Evolutionary conservation across 2,329 filamentous ascomycete species (phyloP).

Genomic region (Hirsutella thompsonii): DNA sequence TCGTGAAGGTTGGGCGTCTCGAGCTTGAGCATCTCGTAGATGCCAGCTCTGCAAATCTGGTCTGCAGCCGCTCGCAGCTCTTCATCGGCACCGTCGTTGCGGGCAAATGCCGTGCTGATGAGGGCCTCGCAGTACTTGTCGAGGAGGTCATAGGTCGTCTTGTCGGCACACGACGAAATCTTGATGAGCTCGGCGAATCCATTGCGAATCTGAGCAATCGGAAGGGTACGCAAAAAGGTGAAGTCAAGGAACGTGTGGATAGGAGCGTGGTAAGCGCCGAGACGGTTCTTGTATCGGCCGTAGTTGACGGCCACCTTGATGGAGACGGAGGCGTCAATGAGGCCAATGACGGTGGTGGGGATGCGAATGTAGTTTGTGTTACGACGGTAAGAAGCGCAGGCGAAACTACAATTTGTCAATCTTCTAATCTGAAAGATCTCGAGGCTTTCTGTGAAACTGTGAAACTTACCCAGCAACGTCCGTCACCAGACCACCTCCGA

Average conservation of each 20-base stretch:
- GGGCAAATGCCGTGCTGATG: slow-evolving; percentile 52
- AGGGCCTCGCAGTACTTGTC: slow-evolving; percentile 58
- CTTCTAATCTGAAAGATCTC: no score
- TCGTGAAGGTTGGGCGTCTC: slow-evolving; percentile 64
- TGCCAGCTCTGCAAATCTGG: slow-evolving; percentile 54
- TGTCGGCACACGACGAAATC: slow-evolving; percentile 58
- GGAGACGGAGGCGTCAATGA: slow-evolving; percentile 63
- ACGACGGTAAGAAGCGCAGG: slow-evolving; percentile 57
- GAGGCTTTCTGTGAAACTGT: no score
- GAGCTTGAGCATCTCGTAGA: slow-evolving; percentile 60
- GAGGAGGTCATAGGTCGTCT: slow-evolving; percentile 51
- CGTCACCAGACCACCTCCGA: slow-evolving; percentile 58
- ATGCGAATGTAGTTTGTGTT: slow-evolving; percentile 65
- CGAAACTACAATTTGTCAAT: slow-evolving; percentile 49
- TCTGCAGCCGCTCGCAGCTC: slow-evolving; percentile 51
- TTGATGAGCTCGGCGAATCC: slow-evolving; percentile 67
- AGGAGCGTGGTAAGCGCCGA: slow-evolving; percentile 62
- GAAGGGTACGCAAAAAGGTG: slow-evolving; percentile 55
- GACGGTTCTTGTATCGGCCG: slow-evolving; percentile 61
- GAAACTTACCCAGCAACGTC: slow-evolving; percentile 63
- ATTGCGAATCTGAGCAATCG: slow-evolving; percentile 55
- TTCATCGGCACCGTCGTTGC: slow-evolving; percentile 37
- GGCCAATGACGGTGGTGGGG: slow-evolving; percentile 61
- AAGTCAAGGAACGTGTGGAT: slow-evolving; percentile 64
- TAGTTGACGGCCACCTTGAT: slow-evolving; percentile 75